phyloP scores from a whole-genome alignment of 2,329 filamentous ascomycete species.

The Ceratocystis albifundus region DNA sequence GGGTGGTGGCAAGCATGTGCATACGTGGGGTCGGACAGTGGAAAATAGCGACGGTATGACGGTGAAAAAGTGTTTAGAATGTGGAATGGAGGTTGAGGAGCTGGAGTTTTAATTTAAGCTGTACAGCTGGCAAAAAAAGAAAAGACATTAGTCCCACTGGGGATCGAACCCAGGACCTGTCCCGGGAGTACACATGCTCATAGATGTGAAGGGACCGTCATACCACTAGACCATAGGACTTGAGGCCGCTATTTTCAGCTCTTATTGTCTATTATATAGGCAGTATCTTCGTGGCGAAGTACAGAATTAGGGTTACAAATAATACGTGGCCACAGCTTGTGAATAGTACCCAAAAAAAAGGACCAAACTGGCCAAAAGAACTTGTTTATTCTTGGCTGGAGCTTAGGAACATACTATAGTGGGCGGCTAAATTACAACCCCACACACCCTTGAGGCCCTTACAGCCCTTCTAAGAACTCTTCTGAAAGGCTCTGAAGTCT shows the following conservation, averaged over 20 bases:
- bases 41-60: slow-evolving; percentile 61
- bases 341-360: not conserved
- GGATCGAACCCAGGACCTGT: slow-evolving; percentile 24
- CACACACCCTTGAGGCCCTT: not conserved
- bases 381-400: not conserved
- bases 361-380: not conserved
- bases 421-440: slow-evolving; percentile 20
- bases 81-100: slow-evolving; percentile 70
- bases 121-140: not conserved
- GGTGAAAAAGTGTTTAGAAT: slow-evolving; percentile 66
- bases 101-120: slow-evolving; percentile 44
- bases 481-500: too few relatives aligned
- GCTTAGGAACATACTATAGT: slow-evolving; percentile 13
- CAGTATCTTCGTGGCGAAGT: not conserved
- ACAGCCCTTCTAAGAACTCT: too few relatives aligned
- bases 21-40: slow-evolving; percentile 70
- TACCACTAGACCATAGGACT: slow-evolving; percentile 24
- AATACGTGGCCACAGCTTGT: slow-evolving; percentile 6
- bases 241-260: accelerated
- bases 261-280: not conserved
- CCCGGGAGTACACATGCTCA: slow-evolving; percentile 13
- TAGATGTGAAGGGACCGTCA: slow-evolving; percentile 23
- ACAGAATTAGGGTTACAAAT: not conserved
- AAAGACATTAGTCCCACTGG: slow-evolving; percentile 20
- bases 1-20: slow-evolving; percentile 61